phyloP scores from a whole-genome alignment of 2,329 filamentous ascomycete genomes.

The Nemania diffusa region DNA sequence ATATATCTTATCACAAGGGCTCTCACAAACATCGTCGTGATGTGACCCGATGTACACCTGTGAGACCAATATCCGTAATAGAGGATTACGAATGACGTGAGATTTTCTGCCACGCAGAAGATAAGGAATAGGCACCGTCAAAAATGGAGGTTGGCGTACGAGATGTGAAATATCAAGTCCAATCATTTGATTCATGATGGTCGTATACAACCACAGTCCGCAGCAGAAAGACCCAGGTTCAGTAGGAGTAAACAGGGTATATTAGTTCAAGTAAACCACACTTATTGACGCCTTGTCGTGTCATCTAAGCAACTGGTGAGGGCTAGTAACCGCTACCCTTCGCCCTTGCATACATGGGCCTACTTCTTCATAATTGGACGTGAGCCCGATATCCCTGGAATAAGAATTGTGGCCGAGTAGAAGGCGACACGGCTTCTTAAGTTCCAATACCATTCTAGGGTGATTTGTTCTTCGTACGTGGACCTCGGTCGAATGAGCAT shows the following conservation, averaged over 20 bases:
- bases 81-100: no score
- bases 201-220: background rate
- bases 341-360: background rate
- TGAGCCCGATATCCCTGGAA: background rate
- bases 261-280: background rate
- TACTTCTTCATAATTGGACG: background rate
- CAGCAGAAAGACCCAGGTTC: background rate
- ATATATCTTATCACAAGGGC: no score
- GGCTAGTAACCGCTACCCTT: background rate
- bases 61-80: no score
- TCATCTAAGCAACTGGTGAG: background rate
- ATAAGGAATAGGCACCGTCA: no score
- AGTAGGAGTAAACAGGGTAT: background rate
- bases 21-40: no score
- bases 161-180: no score
- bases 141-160: no score
- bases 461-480: background rate
- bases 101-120: no score
- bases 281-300: conserved; percentile 1
- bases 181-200: no score
- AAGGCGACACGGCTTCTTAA: background rate
- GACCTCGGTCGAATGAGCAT: background rate
- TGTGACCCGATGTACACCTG: no score
- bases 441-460: background rate
- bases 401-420: background rate